Evolutionary conservation across 1,139 yeast genomes (phyloP).

Genomic region (Geotrichum fermentans): DNA sequence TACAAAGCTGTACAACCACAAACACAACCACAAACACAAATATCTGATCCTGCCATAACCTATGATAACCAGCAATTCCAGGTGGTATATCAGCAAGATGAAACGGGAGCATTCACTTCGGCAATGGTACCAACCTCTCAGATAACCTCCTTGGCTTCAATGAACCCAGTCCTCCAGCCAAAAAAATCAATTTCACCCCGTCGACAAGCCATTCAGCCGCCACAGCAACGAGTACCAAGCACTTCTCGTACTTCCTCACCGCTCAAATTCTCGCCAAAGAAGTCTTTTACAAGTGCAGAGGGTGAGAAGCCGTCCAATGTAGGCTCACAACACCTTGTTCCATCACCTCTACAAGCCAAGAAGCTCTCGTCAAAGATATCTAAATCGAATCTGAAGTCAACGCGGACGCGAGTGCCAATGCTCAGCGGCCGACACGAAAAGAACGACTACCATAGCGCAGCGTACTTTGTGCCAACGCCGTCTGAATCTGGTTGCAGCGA

Average conservation of each 20-base stretch:
- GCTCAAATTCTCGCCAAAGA: background rate
- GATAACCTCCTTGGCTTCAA: background rate
- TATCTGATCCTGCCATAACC: constrained; percentile 8
- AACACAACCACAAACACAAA: background rate
- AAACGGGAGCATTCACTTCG: constrained; percentile 13
- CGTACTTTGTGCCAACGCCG: constrained; percentile 31
- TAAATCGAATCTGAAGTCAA: background rate
- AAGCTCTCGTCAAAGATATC: background rate
- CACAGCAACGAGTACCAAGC: background rate
- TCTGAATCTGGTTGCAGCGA: constrained; percentile 32
- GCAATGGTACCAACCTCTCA: constrained; percentile 12
- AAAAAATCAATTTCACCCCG: background rate
- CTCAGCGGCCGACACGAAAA: background rate
- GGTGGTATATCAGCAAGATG: constrained; percentile 19
- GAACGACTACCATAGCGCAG: constrained; percentile 11
- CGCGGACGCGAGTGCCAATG: background rate
- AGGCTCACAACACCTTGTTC: background rate
- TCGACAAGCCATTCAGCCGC: background rate
- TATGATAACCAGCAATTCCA: constrained; percentile 18
- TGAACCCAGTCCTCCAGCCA: background rate
- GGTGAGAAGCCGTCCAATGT: background rate
- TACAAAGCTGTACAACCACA: too few relatives aligned
- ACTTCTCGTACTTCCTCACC: background rate
- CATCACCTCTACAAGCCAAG: background rate
- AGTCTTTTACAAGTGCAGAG: background rate